A percentile compares a stretch with the other conserved stretches of the same genome.
phyloP scores from a whole-genome alignment of 2,329 filamentous ascomycete genomes.

The Periconia sp. region DNA sequence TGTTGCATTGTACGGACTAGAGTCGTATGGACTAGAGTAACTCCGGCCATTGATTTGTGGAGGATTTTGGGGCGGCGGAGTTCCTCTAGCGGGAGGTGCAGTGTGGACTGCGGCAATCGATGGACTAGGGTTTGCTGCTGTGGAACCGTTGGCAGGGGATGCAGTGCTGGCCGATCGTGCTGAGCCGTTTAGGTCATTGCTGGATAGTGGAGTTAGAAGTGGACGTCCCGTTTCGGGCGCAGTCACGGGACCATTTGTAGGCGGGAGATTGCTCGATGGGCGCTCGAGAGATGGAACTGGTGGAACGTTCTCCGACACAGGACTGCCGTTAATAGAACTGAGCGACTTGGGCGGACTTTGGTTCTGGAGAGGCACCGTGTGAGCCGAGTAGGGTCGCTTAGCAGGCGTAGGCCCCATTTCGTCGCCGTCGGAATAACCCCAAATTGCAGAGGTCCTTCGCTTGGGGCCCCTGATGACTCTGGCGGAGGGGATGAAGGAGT shows the following conservation, averaged over 20 bases:
- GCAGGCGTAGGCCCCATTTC: constrained; percentile 28
- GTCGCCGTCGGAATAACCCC: constrained; percentile 39
- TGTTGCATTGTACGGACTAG: constrained; percentile 20
- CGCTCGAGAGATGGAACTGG: constrained; percentile 23
- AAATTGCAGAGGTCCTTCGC: constrained; percentile 40
- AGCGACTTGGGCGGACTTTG: constrained; percentile 38
- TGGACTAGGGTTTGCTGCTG: constrained; percentile 25
- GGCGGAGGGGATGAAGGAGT: constrained; percentile 22
- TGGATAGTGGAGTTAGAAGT: constrained; percentile 35
- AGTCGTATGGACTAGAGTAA: constrained; percentile 40
- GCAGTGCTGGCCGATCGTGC: constrained; percentile 19
- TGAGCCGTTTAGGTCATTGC: constrained; percentile 35
- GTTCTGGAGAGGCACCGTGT: constrained; percentile 31
- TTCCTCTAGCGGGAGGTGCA: constrained; percentile 18
- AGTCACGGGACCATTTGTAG: constrained; percentile 19
- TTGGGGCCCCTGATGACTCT: constrained; percentile 34
- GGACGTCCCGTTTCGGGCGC: constrained; percentile 27
- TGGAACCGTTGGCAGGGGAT: constrained; percentile 21
- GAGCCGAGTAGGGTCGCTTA: constrained; percentile 34
- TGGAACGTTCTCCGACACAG: constrained; percentile 32
- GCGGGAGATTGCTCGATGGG: constrained; percentile 24
- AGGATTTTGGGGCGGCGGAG: constrained; percentile 15
- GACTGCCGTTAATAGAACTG: constrained; percentile 27
- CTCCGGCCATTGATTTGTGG: constrained; percentile 23
- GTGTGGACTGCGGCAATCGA: constrained; percentile 36